A percentile compares a stretch with the other conserved stretches of the same genome.
Conservation (phyloP, 495 filamentous ascomycete genomes). For the Penicillium lividum region DNA sequence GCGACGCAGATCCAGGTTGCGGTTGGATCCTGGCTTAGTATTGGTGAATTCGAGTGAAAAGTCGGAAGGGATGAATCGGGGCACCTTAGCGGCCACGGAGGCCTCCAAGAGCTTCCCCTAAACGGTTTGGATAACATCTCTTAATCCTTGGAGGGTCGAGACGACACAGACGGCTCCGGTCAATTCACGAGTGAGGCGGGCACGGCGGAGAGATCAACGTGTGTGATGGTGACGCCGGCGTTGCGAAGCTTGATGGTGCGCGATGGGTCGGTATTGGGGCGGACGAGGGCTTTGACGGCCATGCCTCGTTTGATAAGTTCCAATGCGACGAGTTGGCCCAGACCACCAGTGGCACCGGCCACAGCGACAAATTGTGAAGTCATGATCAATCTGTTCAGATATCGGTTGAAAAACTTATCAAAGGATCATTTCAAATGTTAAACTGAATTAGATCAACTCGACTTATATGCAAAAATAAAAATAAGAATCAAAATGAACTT, state of each 20-base stretch:
- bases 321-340: conserved; percentile 14
- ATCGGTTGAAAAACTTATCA: no score
- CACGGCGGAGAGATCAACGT: conserved; percentile 5
- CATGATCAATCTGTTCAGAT: neutral
- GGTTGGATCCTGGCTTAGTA: conserved; percentile 13
- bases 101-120: conserved; percentile 15
- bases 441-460: no score
- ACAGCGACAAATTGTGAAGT: conserved; percentile 16
- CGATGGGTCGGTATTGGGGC: conserved; percentile 17
- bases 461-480: no score
- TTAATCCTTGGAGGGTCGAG: conserved; percentile 13
- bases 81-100: conserved; percentile 15
- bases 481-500: no score
- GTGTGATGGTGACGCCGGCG: conserved; percentile 8
- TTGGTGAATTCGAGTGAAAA: conserved; percentile 19
- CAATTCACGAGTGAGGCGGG: conserved; percentile 12
- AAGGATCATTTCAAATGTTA: no score
- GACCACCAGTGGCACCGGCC: conserved; percentile 16
- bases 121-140: conserved; percentile 12
- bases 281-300: conserved; percentile 21
- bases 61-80: conserved; percentile 14
- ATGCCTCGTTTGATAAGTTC: conserved; percentile 14
- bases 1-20: conserved; percentile 16
- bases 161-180: conserved; percentile 10
- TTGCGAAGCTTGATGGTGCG: conserved; percentile 15